phyloP scores from a whole-genome alignment of 345 rosid genomes.

The Salix suchowensis region DNA sequence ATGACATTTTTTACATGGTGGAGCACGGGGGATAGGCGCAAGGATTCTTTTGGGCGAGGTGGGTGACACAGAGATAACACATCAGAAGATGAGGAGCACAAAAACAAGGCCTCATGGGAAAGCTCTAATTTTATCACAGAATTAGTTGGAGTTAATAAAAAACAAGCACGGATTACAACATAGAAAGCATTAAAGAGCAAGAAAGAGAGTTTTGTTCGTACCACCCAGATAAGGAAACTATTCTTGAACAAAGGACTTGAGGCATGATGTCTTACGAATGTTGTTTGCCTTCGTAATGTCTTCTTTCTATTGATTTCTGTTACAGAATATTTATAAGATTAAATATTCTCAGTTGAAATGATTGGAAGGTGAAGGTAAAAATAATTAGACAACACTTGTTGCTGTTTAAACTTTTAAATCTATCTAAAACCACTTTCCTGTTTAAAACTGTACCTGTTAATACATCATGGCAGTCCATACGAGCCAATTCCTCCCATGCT shows the following conservation, averaged over 20 bases:
- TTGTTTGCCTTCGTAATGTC: slow-evolving; percentile 65
- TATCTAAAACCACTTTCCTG: background rate
- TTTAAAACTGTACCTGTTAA: slow-evolving; percentile 50
- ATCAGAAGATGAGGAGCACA: background rate
- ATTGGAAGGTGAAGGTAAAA: background rate
- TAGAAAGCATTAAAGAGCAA: background rate
- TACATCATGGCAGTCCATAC: slow-evolving; percentile 48
- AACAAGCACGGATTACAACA: background rate
- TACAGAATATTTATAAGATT: background rate
- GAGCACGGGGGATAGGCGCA: background rate
- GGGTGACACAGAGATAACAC: background rate
- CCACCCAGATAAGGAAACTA: slow-evolving; percentile 80
- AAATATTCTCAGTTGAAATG: background rate
- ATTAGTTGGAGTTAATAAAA: background rate
- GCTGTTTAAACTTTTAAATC: background rate
- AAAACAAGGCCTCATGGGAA: background rate
- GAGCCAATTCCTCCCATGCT: slow-evolving; percentile 87
- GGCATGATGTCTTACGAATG: slow-evolving; percentile 63
- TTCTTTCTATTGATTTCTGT: slow-evolving; percentile 52
- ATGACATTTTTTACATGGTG: background rate
- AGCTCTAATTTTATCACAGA: background rate
- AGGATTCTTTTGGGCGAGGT: background rate
- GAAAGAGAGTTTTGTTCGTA: slow-evolving; percentile 25
- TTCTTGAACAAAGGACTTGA: slow-evolving; percentile 54
- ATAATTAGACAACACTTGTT: background rate